Evolutionary conservation across 2,329 filamentous ascomycete genomes (phyloP), one percentile per base, ranked within the genome.

Genomic region (Teratosphaeria zuluensis): DNA sequence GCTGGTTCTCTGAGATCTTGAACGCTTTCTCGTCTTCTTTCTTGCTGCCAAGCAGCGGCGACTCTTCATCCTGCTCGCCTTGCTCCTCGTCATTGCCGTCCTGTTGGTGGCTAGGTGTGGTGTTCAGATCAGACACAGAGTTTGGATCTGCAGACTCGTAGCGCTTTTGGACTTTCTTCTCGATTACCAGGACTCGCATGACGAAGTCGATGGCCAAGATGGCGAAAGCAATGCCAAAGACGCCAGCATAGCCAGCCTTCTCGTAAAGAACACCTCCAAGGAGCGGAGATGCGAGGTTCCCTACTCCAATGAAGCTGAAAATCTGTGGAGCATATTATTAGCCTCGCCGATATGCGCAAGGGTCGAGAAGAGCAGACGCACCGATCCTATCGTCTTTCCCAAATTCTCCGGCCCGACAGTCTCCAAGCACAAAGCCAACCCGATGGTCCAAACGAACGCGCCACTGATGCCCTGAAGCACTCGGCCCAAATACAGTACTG

Each of bases 221-320:
- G 0, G 74, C 78, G 54, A 83, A 76, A 0, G 78, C 80, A 28
- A 86, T 71, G 0, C 77, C 78, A 66, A 86, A 86, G 0, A 87
- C 83, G 0, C 82, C 83, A 12, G 70, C 67, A 64, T 82, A 82
- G 2, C 84, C 84, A 0, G 78, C 77, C 64, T 80, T 80, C 31
- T 80, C 75, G 66, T 86, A 87, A 0, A 87, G 69, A 0, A 84
- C 65, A 0, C 85, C 85, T 2, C 84, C 84, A 0, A 85, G 69
- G 0, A 84, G 74, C 0, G 84, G 84, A 0, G 82, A 78, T 16
- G 80, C 72, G 4, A 87, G 71, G 51, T 79, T 78, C 0, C 83
- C 84, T 0, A 83, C 74, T 0, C 80, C 80, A 56, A 84, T 80
- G 61, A 86, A 80, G 60, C 80, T 81, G 68, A 83, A 84, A 7